Evolutionary conservation across 2,329 filamentous ascomycete species (phyloP).

Genomic region (Zymoseptoria tritici): DNA sequence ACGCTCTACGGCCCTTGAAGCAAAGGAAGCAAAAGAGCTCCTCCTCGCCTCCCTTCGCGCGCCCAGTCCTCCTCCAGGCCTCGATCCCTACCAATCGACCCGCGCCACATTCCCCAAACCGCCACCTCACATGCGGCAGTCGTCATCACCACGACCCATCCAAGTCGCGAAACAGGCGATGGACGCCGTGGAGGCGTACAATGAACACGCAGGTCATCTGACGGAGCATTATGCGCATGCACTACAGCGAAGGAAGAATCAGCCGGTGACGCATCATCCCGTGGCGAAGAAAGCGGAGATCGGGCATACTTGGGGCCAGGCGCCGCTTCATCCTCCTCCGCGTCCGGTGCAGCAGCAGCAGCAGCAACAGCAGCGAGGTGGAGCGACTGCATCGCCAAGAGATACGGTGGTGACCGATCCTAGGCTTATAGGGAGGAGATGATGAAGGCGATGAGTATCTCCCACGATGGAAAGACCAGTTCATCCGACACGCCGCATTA

Average conservation of each 20-base stretch:
- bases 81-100: neutral
- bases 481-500: no score
- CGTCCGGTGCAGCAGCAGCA: neutral
- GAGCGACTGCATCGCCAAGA: constrained; percentile 1
- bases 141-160: constrained; percentile 7
- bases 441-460: neutral
- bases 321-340: neutral
- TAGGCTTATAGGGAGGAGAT: constrained; percentile 1
- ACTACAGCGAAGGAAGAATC: constrained; percentile 4
- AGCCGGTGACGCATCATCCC: neutral
- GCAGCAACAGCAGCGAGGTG: neutral
- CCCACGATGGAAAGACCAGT: no score
- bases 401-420: constrained; percentile 1
- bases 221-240: constrained; percentile 16
- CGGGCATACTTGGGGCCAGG: neutral
- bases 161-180: constrained; percentile 9
- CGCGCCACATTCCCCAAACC: neutral
- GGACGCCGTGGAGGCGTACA: constrained; percentile 15
- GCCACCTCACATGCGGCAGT: constrained; percentile 8
- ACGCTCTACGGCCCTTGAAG: neutral
- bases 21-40: constrained; percentile 1
- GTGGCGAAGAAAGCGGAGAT: neutral
- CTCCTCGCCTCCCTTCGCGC: constrained; percentile 12
- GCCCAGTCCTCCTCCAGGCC: neutral
- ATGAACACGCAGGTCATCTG: constrained; percentile 10